A percentile compares a stretch with the other conserved stretches of the same genome.
Evolutionary conservation across 768 basidiomycete genomes (phyloP).

Genomic region (Floccularia luteovirens): DNA sequence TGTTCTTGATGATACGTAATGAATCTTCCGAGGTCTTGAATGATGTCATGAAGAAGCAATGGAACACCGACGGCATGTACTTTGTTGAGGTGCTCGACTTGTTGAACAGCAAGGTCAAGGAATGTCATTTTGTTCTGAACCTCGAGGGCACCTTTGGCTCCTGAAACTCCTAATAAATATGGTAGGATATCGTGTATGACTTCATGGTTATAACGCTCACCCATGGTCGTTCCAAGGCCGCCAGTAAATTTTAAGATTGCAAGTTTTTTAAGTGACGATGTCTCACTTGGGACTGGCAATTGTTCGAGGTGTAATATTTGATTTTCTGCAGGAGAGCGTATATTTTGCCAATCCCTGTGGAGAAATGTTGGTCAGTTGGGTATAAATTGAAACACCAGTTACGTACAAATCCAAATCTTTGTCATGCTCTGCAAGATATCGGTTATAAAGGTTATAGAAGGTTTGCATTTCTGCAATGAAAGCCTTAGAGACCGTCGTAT

Average conservation of each 20-base stretch:
- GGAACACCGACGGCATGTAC: constrained; percentile 69
- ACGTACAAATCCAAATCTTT: constrained; percentile 64
- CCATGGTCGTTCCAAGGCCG: constrained; percentile 80
- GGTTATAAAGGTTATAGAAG: constrained; percentile 78
- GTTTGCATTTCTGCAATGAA: constrained; percentile 81
- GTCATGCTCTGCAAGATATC: constrained; percentile 67
- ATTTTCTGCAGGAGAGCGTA: constrained; percentile 60
- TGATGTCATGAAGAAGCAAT: constrained; percentile 87
- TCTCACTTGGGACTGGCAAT: constrained; percentile 41
- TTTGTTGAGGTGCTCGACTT: constrained; percentile 82
- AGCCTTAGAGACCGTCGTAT: constrained; percentile 22
- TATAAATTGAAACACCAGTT: constrained; percentile 49
- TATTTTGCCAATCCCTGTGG: constrained; percentile 62
- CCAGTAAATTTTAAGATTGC: constrained; percentile 88
- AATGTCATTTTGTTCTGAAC: constrained; percentile 86
- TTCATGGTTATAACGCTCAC: constrained; percentile 26
- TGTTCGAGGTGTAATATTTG: constrained; percentile 65
- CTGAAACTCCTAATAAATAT: constrained; percentile 45
- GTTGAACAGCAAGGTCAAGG: constrained; percentile 77
- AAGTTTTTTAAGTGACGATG: constrained; percentile 61
- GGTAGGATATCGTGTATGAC: constrained; percentile 12
- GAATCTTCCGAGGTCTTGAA: constrained; percentile 92
- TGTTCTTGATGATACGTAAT: constrained; percentile 79
- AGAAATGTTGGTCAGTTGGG: constrained; percentile 31
- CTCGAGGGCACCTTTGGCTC: constrained; percentile 80